These are phyloP conservation scores for Coriolopsis trogii DNA, from an alignment of 1,284 basidiomycete genomes.

Conservation along the genomic window DNA sequence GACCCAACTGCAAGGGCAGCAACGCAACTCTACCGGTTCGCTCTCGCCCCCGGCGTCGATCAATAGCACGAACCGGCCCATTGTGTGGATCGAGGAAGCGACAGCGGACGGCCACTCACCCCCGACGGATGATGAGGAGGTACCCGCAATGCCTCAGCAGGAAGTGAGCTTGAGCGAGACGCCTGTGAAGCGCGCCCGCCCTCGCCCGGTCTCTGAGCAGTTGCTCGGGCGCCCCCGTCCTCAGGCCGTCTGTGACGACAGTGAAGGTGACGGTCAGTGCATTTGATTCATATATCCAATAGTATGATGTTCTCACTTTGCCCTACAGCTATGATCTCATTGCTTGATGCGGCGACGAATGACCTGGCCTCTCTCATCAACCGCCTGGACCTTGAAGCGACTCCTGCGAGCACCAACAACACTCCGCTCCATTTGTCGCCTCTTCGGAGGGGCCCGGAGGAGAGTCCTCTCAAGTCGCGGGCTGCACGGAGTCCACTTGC, in stretches of 20 bases:
- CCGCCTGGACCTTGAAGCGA: slow-evolving; percentile 72
- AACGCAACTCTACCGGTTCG: slow-evolving; percentile 13
- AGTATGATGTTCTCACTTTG: slow-evolving; percentile 1
- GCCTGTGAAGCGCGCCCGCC: slow-evolving; percentile 52
- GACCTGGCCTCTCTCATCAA: slow-evolving; percentile 78
- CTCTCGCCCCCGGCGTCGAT: slow-evolving; percentile 21
- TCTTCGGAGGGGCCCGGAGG: slow-evolving; percentile 25
- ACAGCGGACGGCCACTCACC: slow-evolving; percentile 51
- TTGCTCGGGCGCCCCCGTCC: slow-evolving; percentile 52
- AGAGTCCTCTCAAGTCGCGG: slow-evolving; percentile 44
- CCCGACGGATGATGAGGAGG: slow-evolving; percentile 29
- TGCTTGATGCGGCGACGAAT: slow-evolving; percentile 75
- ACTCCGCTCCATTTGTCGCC: slow-evolving; percentile 43
- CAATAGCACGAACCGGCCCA: slow-evolving; percentile 36
- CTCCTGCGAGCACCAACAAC: slow-evolving; percentile 54
- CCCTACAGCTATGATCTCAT: slow-evolving; percentile 61
- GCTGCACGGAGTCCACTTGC: slow-evolving; percentile 24
- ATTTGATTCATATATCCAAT: background rate
- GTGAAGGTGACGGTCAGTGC: slow-evolving; percentile 42
- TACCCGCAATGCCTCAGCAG: slow-evolving; percentile 6
- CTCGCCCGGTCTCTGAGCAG: slow-evolving; percentile 69
- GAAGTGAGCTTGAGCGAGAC: slow-evolving; percentile 37
- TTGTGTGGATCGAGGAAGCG: slow-evolving; percentile 53
- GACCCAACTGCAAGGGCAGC: slow-evolving; percentile 17
- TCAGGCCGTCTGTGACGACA: slow-evolving; percentile 53